Conservation (phyloP, 148 eudicot species). For the Chenopodium berlandieri region DNA sequence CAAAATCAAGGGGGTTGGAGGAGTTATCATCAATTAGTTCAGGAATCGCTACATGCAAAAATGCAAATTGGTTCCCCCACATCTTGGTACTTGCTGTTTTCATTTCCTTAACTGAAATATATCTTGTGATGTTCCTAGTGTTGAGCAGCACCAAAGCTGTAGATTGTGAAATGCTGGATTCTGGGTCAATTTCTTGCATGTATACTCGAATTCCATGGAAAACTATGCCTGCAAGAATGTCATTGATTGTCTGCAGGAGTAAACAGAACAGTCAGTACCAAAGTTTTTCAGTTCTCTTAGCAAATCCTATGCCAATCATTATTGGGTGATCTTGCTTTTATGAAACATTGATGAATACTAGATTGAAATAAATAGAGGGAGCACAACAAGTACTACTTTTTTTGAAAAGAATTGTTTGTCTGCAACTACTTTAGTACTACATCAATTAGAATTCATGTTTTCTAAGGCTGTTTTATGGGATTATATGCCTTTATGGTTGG, state of each 20-base stretch:
- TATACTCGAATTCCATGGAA: background rate
- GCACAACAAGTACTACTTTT: too few species aligned
- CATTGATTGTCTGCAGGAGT: too few species aligned
- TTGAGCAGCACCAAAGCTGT: background rate
- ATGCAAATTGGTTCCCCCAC: background rate
- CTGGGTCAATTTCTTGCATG: background rate
- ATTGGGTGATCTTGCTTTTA: too few species aligned
- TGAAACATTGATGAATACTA: too few species aligned
- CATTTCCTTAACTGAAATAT: background rate
- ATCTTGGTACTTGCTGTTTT: background rate
- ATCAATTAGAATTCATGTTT: too few species aligned
- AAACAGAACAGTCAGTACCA: background rate
- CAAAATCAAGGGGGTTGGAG: slow-evolving; percentile 48
- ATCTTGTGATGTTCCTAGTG: background rate
- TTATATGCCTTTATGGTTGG: too few species aligned
- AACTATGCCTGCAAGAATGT: background rate
- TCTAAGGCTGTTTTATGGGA: too few species aligned
- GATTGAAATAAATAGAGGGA: too few species aligned
- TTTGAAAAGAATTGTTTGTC: too few species aligned
- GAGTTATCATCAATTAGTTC: background rate
- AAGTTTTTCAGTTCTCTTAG: too few species aligned
- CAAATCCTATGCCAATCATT: too few species aligned
- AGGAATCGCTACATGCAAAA: background rate
- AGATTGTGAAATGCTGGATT: background rate
- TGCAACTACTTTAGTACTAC: too few species aligned